phyloP scores from a whole-genome alignment of 257 asterid genomes.

The Osmanthus fragrans region DNA sequence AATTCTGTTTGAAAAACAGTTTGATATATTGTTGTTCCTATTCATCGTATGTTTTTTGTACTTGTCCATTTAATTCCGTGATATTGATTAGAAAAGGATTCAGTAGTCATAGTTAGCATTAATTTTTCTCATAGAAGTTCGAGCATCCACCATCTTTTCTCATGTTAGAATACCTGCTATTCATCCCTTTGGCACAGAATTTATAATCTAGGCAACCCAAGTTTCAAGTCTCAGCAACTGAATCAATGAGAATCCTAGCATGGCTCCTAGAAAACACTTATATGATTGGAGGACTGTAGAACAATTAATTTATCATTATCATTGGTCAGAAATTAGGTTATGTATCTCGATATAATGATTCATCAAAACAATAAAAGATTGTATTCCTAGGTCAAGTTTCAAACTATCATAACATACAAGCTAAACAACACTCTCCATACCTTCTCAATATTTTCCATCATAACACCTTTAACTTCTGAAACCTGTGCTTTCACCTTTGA shows the following conservation, averaged over 20 bases:
- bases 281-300: background rate
- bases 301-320: background rate
- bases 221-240: background rate
- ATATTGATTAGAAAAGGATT: too few species aligned
- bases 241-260: background rate
- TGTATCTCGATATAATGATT: background rate
- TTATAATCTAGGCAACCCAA: background rate
- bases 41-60: too few species aligned
- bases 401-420: background rate
- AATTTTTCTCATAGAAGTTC: background rate
- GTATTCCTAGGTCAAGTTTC: background rate
- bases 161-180: background rate
- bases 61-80: too few species aligned
- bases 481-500: slow-evolving; percentile 84
- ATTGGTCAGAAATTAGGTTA: background rate
- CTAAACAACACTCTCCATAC: slow-evolving; percentile 27
- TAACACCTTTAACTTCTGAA: slow-evolving; percentile 84
- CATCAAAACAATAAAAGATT: background rate
- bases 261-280: background rate
- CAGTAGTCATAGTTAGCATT: too few species aligned
- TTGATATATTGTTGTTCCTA: too few species aligned
- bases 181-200: background rate
- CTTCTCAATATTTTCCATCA: slow-evolving; percentile 92
- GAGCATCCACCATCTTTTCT: background rate
- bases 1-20: too few species aligned